A percentile compares a stretch with the other conserved stretches of the same genome.
phyloP scores from a whole-genome alignment of 108 stramenopile species.

The Bacterosira constricta region DNA sequence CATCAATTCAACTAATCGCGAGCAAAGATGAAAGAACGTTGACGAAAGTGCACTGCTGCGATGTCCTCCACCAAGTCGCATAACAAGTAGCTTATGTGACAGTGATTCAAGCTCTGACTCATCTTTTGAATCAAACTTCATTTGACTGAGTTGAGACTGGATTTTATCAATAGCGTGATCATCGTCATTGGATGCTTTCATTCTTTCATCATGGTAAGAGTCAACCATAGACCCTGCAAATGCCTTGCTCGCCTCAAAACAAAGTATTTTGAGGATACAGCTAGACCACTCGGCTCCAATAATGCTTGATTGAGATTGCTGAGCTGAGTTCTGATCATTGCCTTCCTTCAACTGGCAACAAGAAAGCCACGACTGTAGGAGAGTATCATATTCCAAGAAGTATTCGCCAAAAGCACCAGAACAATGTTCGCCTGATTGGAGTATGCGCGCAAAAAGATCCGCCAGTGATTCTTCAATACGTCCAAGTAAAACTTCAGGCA shows the following conservation, averaged over 20 bases:
- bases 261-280: conserved; percentile 31
- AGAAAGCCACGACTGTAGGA: conserved; percentile 35
- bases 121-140: conserved; percentile 16
- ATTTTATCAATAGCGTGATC: conserved; percentile 10
- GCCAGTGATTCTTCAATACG: conserved; percentile 34
- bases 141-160: conserved; percentile 6
- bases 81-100: conserved; percentile 8
- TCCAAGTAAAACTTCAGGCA: conserved; percentile 14
- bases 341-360: conserved; percentile 7
- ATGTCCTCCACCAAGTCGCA: conserved; percentile 4
- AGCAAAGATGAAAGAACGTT: conserved; percentile 28
- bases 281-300: conserved; percentile 35
- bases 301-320: background rate
- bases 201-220: background rate
- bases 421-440: background rate
- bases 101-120: conserved; percentile 31
- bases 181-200: background rate
- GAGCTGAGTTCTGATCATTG: background rate
- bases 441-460: conserved; percentile 17
- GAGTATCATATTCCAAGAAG: conserved; percentile 24
- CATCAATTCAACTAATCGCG: conserved; percentile 31
- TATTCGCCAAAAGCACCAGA: conserved; percentile 4
- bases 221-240: conserved; percentile 22
- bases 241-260: conserved; percentile 33
- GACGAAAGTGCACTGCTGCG: conserved; percentile 15